Conservation (phyloP, 2,329 filamentous ascomycete species). For the Chrysoporthe puriensis region DNA sequence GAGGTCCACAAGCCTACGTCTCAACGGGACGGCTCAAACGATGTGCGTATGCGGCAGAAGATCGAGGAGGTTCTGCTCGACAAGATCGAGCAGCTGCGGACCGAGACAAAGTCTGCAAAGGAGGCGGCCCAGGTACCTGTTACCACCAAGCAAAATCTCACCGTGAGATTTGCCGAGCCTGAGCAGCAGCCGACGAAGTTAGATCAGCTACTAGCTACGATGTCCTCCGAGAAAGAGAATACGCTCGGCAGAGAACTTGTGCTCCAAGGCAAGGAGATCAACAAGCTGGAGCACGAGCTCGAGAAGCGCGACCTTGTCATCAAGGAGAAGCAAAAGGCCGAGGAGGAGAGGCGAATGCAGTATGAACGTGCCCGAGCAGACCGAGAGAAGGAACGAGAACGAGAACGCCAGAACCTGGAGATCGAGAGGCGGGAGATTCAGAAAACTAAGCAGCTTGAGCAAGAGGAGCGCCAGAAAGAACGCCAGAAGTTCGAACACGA, state of each 20-base stretch:
- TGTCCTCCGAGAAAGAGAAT: conserved; percentile 17
- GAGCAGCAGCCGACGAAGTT: conserved; percentile 14
- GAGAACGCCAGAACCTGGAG: conserved; percentile 18
- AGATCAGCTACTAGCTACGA: not conserved
- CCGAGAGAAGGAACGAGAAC: conserved; percentile 22
- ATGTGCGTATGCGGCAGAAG: conserved; percentile 21
- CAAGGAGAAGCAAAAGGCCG: conserved; percentile 23
- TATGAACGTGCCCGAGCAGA: conserved; percentile 21
- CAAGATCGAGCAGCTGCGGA: conserved; percentile 25
- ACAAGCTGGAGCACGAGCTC: conserved; percentile 26
- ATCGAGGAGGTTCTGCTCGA: conserved; percentile 24
- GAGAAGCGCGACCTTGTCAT: conserved; percentile 22
- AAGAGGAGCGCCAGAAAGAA: conserved; percentile 19
- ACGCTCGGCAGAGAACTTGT: conserved; percentile 27
- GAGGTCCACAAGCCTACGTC: conserved; percentile 23
- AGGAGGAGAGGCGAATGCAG: conserved; percentile 14
- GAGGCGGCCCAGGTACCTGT: not conserved
- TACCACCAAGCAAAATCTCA: conserved; percentile 14
- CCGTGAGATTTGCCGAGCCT: conserved; percentile 25
- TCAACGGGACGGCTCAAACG: conserved; percentile 4
- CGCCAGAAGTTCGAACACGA: conserved; percentile 14
- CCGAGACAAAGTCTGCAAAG: conserved; percentile 7
- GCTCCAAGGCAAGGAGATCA: conserved; percentile 25
- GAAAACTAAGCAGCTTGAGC: conserved; percentile 2
- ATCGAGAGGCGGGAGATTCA: conserved; percentile 22